These are phyloP conservation scores for Sugiyamaella japonica DNA, from an alignment of 1,139 yeast genomes.

Conservation along the genomic window DNA sequence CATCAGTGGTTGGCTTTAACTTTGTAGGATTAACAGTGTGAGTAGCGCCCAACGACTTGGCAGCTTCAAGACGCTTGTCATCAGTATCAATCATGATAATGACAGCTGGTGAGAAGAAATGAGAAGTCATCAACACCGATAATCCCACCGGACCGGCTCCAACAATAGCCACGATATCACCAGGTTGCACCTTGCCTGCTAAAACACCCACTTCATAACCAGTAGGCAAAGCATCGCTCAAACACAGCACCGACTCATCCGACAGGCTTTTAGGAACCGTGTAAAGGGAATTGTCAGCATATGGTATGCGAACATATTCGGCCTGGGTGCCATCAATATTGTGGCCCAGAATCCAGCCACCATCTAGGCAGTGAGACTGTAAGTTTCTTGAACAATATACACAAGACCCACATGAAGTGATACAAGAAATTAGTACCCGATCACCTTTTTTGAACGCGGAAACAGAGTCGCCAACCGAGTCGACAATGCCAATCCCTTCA, in stretches of 20 bases:
- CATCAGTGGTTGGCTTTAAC: conserved; percentile 7
- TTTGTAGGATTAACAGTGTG: conserved; percentile 44
- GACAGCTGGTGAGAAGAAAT: conserved; percentile 42
- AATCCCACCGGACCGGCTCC: conserved; percentile 54
- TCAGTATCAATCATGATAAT: conserved; percentile 48
- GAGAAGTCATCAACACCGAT: conserved; percentile 45
- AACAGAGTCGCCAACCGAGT: conserved; percentile 44
- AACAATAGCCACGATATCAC: conserved; percentile 49
- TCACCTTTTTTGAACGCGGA: conserved; percentile 46
- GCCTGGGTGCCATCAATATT: conserved; percentile 42
- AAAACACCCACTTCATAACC: conserved; percentile 50
- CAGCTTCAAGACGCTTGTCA: conserved; percentile 46
- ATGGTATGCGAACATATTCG: conserved; percentile 48
- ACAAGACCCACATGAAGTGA: conserved; percentile 55
- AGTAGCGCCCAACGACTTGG: conserved; percentile 47
- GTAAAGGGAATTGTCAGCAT: conserved; percentile 41
- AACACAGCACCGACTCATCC: conserved; percentile 45
- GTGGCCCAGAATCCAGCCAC: conserved; percentile 51
- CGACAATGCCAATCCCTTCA: conserved; percentile 53
- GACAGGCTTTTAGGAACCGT: conserved; percentile 42
- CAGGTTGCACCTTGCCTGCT: conserved; percentile 42
- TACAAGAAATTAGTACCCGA: conserved; percentile 49
- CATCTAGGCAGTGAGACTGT: conserved; percentile 47
- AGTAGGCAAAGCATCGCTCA: conserved; percentile 49
- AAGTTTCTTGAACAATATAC: conserved; percentile 46